Base-by-base conservation (phyloP, 305 asterid species). In the Withania somnifera region DNA sequence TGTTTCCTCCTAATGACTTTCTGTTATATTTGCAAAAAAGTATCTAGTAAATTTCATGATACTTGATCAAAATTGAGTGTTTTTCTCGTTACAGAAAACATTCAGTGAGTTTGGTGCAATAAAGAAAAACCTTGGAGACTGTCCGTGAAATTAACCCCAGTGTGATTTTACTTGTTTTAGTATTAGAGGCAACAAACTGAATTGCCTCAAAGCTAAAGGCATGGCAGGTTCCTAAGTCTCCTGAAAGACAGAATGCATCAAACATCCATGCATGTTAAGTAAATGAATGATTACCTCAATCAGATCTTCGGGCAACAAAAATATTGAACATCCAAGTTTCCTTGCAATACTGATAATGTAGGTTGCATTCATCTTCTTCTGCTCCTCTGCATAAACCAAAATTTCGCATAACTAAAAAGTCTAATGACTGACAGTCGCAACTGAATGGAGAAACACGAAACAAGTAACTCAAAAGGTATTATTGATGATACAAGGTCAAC, bases 281-380 rank as follows among this genome's bases (percentile, higher is more conserved):
- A 75, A 51, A 51, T 82, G 76, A 22, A 51, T 45, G 75, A 79
- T 86, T 88, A 90, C 97, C 97, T 90, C 94, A 24, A 89, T 90
- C 79, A 93, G 90, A 88, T 93, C 97, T 80, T 93, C 97, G 6
- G 97, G 96, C 69, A 93, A 93, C 88, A 93, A 90, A 82, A 93
- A 93, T 87, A 93, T 90, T 13, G 97, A 93, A 82, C 97, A 93
- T 56, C 97, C 97, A n/a, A 91, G 92, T 85, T 93, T 93, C 85
- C 97, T 89, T 58, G 97, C 97, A 36, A 90, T 88, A 75, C 96
- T 93, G 84, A 91, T 91, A 75, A 91, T 89, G 89, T 93, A 93
- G 75, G 92, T 91, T 52, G 97, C 93, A 13, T 93, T 93, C 94
- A 91, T 91, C 88, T 88, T 91, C 81, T 90, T 93, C 81, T 93